A percentile compares a stretch with the other conserved stretches of the same genome.
These are phyloP conservation scores for Elsinoe perseae DNA, from an alignment of 2,329 filamentous ascomycete species.

Conservation along the genomic window DNA sequence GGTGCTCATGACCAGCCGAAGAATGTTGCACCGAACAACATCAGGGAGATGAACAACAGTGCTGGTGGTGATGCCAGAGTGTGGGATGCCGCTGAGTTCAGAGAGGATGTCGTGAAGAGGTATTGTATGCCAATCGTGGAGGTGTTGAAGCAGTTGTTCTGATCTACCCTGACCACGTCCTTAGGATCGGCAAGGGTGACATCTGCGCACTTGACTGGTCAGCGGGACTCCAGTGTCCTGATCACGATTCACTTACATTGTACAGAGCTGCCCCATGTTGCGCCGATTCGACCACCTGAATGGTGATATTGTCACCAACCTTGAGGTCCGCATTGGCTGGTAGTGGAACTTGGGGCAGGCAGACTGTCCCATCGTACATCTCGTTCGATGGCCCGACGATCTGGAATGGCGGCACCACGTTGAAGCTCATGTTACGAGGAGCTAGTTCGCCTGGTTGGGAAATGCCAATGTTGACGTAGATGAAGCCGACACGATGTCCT, in stretches of 20 bases:
- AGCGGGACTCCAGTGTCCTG: neutral
- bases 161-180: conserved; percentile 68
- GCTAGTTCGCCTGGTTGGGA: conserved; percentile 40
- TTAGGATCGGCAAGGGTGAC: conserved; percentile 80
- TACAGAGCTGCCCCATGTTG: conserved; percentile 76
- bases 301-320: conserved; percentile 80
- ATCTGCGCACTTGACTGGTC: conserved; percentile 69
- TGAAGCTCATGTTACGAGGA: conserved; percentile 78
- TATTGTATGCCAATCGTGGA: conserved; percentile 65
- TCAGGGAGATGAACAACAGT: neutral
- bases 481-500: conserved; percentile 70
- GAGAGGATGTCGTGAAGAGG: conserved; percentile 55
- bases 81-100: conserved; percentile 15
- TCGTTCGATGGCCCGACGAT: conserved; percentile 73
- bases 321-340: conserved; percentile 64
- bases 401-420: conserved; percentile 73
- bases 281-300: conserved; percentile 78
- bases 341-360: conserved; percentile 79
- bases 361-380: conserved; percentile 75
- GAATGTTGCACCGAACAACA: neutral
- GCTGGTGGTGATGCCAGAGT: neutral
- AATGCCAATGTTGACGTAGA: conserved; percentile 88
- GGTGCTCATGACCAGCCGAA: neutral
- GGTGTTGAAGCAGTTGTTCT: conserved; percentile 83
- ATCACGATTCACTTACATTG: conserved; percentile 50